phyloP scores from a whole-genome alignment of 2,329 filamentous ascomycete genomes.

The Hypoxylon rubiginosum region DNA sequence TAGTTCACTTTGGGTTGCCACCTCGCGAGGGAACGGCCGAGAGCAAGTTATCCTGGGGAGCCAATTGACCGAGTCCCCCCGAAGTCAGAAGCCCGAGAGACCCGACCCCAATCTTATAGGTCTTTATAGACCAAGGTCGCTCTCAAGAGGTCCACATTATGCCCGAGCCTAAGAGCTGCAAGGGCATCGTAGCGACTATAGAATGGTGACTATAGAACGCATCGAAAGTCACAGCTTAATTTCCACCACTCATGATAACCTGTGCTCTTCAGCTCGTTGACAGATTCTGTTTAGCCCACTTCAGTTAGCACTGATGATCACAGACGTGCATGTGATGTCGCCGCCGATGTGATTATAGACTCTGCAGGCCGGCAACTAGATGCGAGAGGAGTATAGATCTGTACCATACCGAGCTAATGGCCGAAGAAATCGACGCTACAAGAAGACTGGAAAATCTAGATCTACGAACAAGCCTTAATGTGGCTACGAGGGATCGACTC shows the following conservation, averaged over 20 bases:
- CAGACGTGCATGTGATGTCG: constrained; percentile 27
- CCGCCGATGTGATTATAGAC: constrained; percentile 37
- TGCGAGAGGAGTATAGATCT: constrained; percentile 38
- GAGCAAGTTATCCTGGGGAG: constrained; percentile 6
- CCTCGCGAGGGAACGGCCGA: constrained; percentile 14
- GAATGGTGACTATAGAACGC: background rate
- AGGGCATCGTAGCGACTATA: constrained; percentile 11
- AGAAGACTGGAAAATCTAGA: background rate
- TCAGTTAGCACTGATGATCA: constrained; percentile 35
- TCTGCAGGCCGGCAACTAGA: constrained; percentile 42
- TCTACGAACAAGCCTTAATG: background rate
- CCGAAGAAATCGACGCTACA: constrained; percentile 16
- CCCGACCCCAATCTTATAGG: constrained; percentile 5
- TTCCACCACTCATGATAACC: constrained; percentile 17
- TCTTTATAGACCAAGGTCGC: background rate
- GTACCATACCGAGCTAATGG: constrained; percentile 34
- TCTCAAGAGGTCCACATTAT: constrained; percentile 3
- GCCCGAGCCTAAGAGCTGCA: constrained; percentile 1
- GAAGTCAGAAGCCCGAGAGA: constrained; percentile 14
- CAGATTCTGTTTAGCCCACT: background rate
- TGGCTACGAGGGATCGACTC: background rate
- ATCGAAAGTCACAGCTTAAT: background rate
- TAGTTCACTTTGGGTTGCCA: background rate
- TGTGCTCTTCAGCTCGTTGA: background rate
- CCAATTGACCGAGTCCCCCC: constrained; percentile 30